Percentiles rank a stretch among this genome's conserved stretches.
Evolutionary conservation across 208 protist species (phyloP).

Genomic region (Trypanosoma lewisi): DNA sequence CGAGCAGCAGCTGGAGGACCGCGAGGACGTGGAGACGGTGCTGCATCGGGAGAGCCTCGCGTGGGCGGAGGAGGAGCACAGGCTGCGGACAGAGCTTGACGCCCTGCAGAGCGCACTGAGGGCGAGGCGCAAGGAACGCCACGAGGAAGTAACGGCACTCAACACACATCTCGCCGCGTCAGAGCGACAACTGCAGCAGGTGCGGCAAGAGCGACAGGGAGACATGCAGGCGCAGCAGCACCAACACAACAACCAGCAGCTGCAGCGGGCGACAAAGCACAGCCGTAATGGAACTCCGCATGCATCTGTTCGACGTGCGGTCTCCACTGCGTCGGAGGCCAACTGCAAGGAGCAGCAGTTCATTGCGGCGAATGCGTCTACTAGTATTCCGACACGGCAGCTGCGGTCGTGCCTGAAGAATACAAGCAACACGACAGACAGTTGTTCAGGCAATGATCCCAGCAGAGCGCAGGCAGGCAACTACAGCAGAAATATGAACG

Average conservation of each 20-base stretch:
- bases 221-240: conserved; percentile 32
- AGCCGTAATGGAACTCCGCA: conserved; percentile 6
- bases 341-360: conserved; percentile 39
- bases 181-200: conserved; percentile 44
- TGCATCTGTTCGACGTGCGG: not conserved
- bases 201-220: conserved; percentile 39
- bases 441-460: not conserved
- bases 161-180: conserved; percentile 54
- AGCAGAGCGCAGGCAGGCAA: not conserved
- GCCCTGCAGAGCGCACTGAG: conserved; percentile 49
- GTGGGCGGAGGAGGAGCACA: conserved; percentile 86
- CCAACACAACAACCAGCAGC: conserved; percentile 7
- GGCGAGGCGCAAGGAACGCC: conserved; percentile 38
- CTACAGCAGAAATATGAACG: conserved; percentile 5
- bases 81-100: conserved; percentile 50
- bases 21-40: conserved; percentile 60
- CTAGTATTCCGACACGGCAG: conserved; percentile 34
- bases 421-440: not conserved
- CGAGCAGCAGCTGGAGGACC: conserved; percentile 53
- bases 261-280: not conserved
- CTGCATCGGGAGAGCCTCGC: conserved; percentile 67
- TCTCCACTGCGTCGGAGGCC: conserved; percentile 10
- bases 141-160: conserved; percentile 54
- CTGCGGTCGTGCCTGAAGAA: conserved; percentile 61
- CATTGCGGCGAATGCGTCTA: conserved; percentile 36